These are phyloP conservation scores for Brettanomyces custersianus DNA, from an alignment of 805 yeast genomes.

Conservation along the genomic window DNA sequence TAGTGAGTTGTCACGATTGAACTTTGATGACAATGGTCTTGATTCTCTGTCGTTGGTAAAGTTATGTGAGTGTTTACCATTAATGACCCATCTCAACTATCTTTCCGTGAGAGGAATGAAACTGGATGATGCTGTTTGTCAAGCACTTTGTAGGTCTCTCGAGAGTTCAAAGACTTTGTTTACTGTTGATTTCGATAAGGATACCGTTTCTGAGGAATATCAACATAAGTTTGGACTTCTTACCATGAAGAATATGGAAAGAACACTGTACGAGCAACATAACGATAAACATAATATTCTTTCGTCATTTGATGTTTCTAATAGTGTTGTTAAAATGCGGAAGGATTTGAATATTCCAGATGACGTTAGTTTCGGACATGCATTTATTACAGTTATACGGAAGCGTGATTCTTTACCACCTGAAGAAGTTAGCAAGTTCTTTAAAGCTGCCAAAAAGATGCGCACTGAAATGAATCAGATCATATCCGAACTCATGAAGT, in stretches of 20 bases:
- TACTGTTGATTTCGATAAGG: conserved; percentile 60
- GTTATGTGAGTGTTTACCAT: conserved; percentile 60
- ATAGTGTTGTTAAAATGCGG: conserved; percentile 4
- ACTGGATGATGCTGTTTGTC: conserved; percentile 49
- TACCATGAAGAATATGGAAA: conserved; percentile 76
- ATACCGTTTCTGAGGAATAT: conserved; percentile 48
- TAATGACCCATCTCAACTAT: conserved; percentile 57
- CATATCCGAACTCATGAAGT: conserved; percentile 47
- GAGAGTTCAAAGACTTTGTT: conserved; percentile 56
- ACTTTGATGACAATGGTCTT: conserved; percentile 61
- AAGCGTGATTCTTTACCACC: conserved; percentile 8
- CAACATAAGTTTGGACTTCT: conserved; percentile 69
- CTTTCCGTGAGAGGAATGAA: conserved; percentile 61
- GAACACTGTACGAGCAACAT: conserved; percentile 29
- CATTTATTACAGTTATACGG: conserved; percentile 15
- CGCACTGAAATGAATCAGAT: conserved; percentile 37
- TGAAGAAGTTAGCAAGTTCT: conserved; percentile 15
- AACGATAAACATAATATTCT: conserved; percentile 5
- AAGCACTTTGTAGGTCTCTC: conserved; percentile 63
- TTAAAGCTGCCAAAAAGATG: conserved; percentile 32
- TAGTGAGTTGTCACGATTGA: conserved; percentile 53
- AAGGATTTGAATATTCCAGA: conserved; percentile 6
- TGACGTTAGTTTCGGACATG: conserved; percentile 14
- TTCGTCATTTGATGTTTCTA: conserved; percentile 9
- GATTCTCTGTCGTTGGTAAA: conserved; percentile 45